Conservation (phyloP, 2,329 filamentous ascomycete genomes). For the Verticillium nonalfalfae region DNA sequence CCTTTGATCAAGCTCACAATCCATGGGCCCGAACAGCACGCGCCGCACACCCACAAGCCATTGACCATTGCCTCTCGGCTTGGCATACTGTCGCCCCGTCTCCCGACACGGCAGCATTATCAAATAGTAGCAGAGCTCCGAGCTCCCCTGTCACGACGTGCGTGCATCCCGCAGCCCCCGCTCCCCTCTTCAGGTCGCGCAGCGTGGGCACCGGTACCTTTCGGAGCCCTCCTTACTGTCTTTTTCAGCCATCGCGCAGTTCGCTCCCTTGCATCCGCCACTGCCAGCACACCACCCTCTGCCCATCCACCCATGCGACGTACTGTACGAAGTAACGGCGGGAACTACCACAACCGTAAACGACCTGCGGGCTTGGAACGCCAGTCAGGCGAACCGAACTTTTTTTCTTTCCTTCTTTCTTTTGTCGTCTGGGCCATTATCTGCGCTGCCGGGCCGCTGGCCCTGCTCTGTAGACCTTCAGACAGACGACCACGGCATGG, state of each 20-base stretch:
- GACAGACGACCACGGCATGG: neutral
- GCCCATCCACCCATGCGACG: neutral
- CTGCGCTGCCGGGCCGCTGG: neutral
- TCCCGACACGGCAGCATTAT: neutral
- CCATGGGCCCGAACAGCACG: neutral
- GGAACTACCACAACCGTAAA: neutral
- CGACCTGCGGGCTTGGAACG: neutral
- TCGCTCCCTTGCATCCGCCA: slow-evolving; percentile 7
- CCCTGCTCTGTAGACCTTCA: neutral
- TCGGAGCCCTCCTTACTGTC: neutral
- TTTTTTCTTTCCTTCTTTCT: neutral
- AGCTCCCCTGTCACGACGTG: neutral
- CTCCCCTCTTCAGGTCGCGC: neutral
- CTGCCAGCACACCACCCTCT: slow-evolving; percentile 8
- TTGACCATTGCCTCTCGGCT: neutral
- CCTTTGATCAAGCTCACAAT: no score
- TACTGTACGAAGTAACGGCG: neutral
- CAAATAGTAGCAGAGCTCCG: neutral
- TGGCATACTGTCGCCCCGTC: neutral
- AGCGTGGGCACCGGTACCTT: neutral
- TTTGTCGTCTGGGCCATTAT: neutral
- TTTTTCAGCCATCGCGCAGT: slow-evolving; percentile 3
- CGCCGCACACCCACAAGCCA: neutral
- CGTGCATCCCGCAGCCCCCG: neutral
- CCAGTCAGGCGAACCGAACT: neutral